These are phyloP conservation scores for Cytospora mali DNA, from an alignment of 2,329 filamentous ascomycete genomes.

Conservation along the genomic window DNA sequence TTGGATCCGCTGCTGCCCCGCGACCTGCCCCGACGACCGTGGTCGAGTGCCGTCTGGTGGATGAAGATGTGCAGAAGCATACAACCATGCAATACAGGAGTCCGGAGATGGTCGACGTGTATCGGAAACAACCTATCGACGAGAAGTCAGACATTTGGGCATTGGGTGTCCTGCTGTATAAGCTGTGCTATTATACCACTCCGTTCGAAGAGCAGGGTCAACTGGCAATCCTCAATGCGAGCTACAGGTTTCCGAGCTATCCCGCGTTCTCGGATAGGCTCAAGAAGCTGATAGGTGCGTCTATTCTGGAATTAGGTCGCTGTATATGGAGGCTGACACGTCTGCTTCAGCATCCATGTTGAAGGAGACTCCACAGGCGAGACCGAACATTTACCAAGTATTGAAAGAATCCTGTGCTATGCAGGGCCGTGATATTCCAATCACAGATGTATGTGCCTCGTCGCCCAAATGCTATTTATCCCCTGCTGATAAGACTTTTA, in stretches of 20 bases:
- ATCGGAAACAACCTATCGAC: constrained; percentile 92
- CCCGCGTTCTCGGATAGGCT: constrained; percentile 87
- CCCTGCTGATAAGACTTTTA: constrained; percentile 40
- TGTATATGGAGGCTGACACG: constrained; percentile 8
- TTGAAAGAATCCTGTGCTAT: constrained; percentile 84
- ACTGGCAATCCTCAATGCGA: constrained; percentile 95
- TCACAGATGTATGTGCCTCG: constrained; percentile 73
- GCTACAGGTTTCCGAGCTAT: constrained; percentile 86
- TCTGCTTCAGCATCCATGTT: constrained; percentile 75
- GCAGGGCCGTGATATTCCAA: constrained; percentile 82
- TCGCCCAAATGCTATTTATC: constrained; percentile 28
- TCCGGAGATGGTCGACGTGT: constrained; percentile 98
- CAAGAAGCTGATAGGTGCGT: constrained; percentile 84
- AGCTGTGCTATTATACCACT: constrained; percentile 98
- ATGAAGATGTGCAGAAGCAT: constrained; percentile 96
- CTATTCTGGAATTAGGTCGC: constrained; percentile 2
- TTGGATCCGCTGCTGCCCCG: constrained; percentile 86
- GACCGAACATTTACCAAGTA: constrained; percentile 94
- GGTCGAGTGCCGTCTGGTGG: constrained; percentile 85
- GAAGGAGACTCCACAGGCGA: constrained; percentile 72
- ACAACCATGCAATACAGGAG: constrained; percentile 97
- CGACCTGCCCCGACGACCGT: constrained; percentile 83
- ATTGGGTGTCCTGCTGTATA: constrained; percentile 91
- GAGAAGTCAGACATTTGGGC: constrained; percentile 99
- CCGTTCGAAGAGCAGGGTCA: constrained; percentile 98